Evolutionary conservation across 257 asterid species (phyloP).

Genomic region (Perilla frutescens): DNA sequence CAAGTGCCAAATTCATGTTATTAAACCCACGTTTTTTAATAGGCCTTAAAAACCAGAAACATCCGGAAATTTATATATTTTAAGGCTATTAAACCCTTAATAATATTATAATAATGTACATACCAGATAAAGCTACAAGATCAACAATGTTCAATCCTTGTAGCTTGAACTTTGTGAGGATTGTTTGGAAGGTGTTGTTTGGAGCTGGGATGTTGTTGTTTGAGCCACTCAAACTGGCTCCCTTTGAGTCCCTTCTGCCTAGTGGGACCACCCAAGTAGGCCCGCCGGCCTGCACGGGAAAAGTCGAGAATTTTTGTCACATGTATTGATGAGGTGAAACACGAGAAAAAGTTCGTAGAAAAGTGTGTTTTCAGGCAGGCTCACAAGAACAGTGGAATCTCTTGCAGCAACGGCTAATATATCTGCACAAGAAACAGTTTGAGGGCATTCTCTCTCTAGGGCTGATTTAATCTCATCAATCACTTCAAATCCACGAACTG

Average conservation of each 20-base stretch:
- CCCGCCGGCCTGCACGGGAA: constrained; percentile 57
- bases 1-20: no score
- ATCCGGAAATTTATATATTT: no score
- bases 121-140: constrained; percentile 89
- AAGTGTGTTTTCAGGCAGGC: neutral
- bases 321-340: neutral
- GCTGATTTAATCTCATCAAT: constrained; percentile 85
- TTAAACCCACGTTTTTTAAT: no score
- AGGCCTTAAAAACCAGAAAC: no score
- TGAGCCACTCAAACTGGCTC: constrained; percentile 90
- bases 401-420: constrained; percentile 84
- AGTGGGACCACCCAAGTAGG: constrained; percentile 89
- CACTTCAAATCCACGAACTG: constrained; percentile 86
- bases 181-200: constrained; percentile 86
- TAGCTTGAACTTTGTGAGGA: constrained; percentile 78
- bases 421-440: constrained; percentile 90
- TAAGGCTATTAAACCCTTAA: no score
- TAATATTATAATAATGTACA: neutral
- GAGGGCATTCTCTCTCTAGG: constrained; percentile 79
- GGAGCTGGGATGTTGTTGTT: constrained; percentile 93
- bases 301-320: neutral
- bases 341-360: neutral
- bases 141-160: constrained; percentile 80
- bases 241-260: constrained; percentile 85
- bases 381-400: constrained; percentile 79